A percentile compares a stretch with the other conserved stretches of the same genome.
phyloP scores from a whole-genome alignment of 306 rosid species.

The Dalbergia cochinchinensis region DNA sequence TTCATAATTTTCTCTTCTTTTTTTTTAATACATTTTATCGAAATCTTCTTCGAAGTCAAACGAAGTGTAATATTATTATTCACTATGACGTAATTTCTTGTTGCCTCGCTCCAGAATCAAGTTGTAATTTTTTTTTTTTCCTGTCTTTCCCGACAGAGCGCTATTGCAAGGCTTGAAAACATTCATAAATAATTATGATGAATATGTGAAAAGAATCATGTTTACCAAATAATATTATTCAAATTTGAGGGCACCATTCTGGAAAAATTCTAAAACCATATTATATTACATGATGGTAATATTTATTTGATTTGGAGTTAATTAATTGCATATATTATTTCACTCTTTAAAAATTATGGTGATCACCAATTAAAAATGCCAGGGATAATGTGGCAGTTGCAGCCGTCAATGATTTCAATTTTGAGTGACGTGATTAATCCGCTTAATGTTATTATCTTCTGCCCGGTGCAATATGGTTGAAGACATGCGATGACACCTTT shows the following conservation, averaged over 20 bases:
- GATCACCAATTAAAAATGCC: background rate
- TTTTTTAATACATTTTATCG: background rate
- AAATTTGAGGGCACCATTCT: background rate
- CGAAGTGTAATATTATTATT: background rate
- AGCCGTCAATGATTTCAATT: background rate
- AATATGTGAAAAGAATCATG: background rate
- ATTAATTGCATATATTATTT: background rate
- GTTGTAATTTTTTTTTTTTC: too few species aligned
- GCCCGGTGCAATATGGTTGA: background rate
- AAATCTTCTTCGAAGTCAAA: background rate
- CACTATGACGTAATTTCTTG: background rate
- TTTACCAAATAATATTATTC: background rate
- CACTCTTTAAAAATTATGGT: background rate
- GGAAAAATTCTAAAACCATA: background rate
- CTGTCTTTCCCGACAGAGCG: background rate
- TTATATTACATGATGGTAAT: background rate
- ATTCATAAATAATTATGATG: background rate
- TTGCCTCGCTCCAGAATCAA: background rate
- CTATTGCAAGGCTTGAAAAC: too few species aligned
- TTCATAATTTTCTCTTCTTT: background rate
- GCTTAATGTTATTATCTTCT: background rate
- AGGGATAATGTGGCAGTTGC: background rate
- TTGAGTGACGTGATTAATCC: background rate
- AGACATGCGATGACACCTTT: background rate
- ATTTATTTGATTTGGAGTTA: background rate